Base-by-base conservation (phyloP, 2,329 filamentous ascomycete genomes). In the Simplicillium sp. region DNA sequence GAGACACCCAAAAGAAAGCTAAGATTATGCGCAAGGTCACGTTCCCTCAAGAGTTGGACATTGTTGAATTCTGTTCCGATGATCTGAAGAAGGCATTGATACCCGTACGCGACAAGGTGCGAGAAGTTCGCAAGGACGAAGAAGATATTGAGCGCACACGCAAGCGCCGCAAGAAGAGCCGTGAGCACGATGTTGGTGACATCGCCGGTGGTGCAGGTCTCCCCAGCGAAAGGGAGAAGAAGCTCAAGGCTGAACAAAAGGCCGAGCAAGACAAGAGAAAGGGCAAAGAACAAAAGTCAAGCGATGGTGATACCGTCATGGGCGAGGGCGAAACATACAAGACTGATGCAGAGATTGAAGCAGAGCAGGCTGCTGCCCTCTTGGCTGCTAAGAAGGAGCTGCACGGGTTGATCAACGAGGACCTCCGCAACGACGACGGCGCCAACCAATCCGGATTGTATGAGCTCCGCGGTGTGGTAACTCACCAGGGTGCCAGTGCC, bases 1-100 rank as follows among this genome's bases (percentile, higher is more conserved):
- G 84, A 36, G 87, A 94, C 51, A 88, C 87, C 3, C 84, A 94
- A 63, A 97, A 97, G 71, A 98, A 98, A 73, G 89, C 90, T 50
- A 98, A 98, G 74, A 98, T 98, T 53, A 90, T 98, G 86, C 86
- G 89, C 59, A 98, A 97, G 66, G 92, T 98, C 43, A 90, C 87
- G 0, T 98, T 98, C 59, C 90, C 90, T 7, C 81, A 86, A 38
- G 92, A 98, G 63, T 70, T 98, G 29, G 92, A 98, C 55, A 80
- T 87, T 32, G 81, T 94, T 16, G 92, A 98, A 58, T 96, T 95
- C 64, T 98, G 92, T 63, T 90, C 89, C 11, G 89, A 97, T 18
- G 83, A 92, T 40, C 71, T 98, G 47, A 84, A 80, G 60, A 82
- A 82, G 56, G 77, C 84, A 51, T 73, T 98, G 35, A 70, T 96